phyloP scores from a whole-genome alignment of 495 filamentous ascomycete species.

The Hypoxylon trugodes region DNA sequence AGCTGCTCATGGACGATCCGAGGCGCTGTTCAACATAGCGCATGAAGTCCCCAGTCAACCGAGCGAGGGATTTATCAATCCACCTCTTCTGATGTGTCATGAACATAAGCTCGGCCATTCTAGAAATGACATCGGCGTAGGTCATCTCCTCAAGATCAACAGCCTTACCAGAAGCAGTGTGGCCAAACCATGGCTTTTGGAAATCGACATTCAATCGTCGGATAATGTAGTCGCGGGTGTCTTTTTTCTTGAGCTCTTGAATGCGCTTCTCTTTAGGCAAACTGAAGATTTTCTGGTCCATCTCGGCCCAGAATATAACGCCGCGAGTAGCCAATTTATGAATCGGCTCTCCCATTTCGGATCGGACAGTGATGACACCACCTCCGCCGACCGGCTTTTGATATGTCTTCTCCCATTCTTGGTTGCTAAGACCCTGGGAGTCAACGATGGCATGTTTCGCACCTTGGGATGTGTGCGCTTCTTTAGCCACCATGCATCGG shows the following conservation, averaged over 20 bases:
- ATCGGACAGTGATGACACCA: conserved; percentile 83
- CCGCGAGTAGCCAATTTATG: conserved; percentile 88
- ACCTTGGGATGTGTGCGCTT: conserved; percentile 80
- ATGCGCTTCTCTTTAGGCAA: conserved; percentile 83
- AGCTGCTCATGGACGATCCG: no score
- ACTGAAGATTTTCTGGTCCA: conserved; percentile 89
- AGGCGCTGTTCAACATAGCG: conserved; percentile 85
- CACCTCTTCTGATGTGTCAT: conserved; percentile 82
- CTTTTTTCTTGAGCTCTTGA: conserved; percentile 78
- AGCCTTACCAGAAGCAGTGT: conserved; percentile 72
- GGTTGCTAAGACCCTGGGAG: conserved; percentile 78
- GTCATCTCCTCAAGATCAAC: conserved; percentile 92
- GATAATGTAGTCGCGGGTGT: conserved; percentile 78
- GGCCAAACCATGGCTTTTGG: conserved; percentile 90
- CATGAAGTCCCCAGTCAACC: conserved; percentile 83
- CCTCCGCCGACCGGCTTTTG: conserved; percentile 70
- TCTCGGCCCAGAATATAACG: conserved; percentile 86
- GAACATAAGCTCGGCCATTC: conserved; percentile 89
- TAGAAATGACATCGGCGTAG: conserved; percentile 78
- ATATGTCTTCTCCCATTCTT: conserved; percentile 88
- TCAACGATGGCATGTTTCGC: conserved; percentile 87
- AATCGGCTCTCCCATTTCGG: conserved; percentile 92
- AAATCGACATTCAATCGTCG: conserved; percentile 88
- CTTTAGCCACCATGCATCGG: conserved; percentile 82
- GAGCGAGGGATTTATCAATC: conserved; percentile 78